Evolutionary conservation across 2,329 filamentous ascomycete species (phyloP), one percentile per base, ranked within the genome.

Genomic region (Fusarium liriodendri): DNA sequence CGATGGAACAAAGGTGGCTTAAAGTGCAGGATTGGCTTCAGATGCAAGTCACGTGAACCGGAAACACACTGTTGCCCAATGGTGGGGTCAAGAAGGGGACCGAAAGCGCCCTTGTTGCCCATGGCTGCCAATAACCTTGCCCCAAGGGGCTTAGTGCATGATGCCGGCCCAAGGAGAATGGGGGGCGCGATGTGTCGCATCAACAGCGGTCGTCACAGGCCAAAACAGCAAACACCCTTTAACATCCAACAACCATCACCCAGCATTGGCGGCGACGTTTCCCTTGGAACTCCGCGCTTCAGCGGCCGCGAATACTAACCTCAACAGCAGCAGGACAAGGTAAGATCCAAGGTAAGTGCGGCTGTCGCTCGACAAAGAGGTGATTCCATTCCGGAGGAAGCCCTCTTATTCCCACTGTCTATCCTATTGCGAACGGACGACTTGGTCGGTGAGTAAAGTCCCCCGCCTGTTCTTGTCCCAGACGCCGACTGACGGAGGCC

Each of bases 101-200:
- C 64, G 57, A 69, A 63, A 67, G 61, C 64, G 71, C 55, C 71
- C 59, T 60, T 79, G 79, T 80, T 80, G 79, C 79, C 79, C 77
- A 80, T 80, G 79, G 79, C 74, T 80, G 77, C 79, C 69, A 80
- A 27, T 37, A 25, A 38, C 79, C 61, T 76, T 64, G 9, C 78
- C 76, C 3, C 33, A 77, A 70, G 8, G 20, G 67, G 79, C 9
- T 63, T 76, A 75, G 76, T 60, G 67, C 61, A 59, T 60, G 57
- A 70, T 73, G 71, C 69, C 66, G 71, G 69, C 64, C 66, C 70
- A 76, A 75, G 70, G 76, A 77, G 75, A 79, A 78, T 74, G 77
- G 77, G 77, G 77, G 72, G 69, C 61, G 71, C 74, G 64, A 76
- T 71, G 76, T 75, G 77, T 78, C 77, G 77, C 77, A 79, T 79